Evolutionary conservation across 306 rosid genomes (phyloP).

Genomic region (Calophaca sinica): DNA sequence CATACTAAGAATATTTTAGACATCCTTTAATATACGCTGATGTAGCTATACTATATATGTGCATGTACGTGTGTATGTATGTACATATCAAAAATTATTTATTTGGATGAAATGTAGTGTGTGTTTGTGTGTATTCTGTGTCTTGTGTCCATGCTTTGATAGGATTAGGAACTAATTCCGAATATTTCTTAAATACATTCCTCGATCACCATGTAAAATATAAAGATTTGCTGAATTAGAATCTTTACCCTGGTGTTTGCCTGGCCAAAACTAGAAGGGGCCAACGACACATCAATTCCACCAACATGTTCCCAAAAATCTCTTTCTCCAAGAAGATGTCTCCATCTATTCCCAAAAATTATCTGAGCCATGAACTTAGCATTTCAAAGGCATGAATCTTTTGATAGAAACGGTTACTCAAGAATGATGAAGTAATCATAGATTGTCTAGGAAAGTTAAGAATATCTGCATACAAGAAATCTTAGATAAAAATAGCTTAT

Average conservation of each 20-base stretch:
- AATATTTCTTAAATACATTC: conserved; percentile 32
- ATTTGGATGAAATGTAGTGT: conserved; percentile 1
- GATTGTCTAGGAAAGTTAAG: conserved; percentile 4
- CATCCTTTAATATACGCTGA: conserved; percentile 15
- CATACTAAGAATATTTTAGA: conserved; percentile 16
- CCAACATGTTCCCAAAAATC: conserved; percentile 98
- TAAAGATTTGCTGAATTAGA: conserved; percentile 23
- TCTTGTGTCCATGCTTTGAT: conserved; percentile 13
- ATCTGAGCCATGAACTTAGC: conserved; percentile 64
- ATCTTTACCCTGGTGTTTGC: conserved; percentile 88
- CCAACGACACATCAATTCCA: conserved; percentile 85
- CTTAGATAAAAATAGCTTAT: conserved; percentile 25
- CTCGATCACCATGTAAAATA: conserved; percentile 30
- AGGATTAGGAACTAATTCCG: conserved; percentile 8
- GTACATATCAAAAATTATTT: conserved; percentile 8
- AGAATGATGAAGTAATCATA: conserved; percentile 31
- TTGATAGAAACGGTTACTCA: conserved; percentile 21
- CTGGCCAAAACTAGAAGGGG: conserved; percentile 98
- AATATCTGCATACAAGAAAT: conserved; percentile 24
- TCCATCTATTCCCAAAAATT: conserved; percentile 97
- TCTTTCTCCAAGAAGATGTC: conserved; percentile 88
- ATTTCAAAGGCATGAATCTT: conserved; percentile 36
- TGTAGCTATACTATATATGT: not conserved
- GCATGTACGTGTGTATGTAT: not conserved
- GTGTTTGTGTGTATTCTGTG: not conserved